Percentiles rank a stretch among this genome's conserved stretches.
Conservation (phyloP, 306 rosid species). For the Luffa aegyptiaca region DNA sequence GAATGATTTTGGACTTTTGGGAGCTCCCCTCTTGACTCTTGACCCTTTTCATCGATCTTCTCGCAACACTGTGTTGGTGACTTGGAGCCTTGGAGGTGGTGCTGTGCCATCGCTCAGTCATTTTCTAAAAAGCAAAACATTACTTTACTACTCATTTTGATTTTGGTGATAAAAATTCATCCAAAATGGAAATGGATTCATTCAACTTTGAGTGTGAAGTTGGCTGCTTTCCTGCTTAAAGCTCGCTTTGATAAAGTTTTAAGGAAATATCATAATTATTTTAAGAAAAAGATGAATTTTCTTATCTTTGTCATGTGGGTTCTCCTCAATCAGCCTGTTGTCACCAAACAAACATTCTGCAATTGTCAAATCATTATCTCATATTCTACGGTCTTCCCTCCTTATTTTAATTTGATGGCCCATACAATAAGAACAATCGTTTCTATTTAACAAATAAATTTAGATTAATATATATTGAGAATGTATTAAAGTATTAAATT, state of each 20-base stretch:
- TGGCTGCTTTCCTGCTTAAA: neutral
- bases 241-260: neutral
- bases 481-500: neutral
- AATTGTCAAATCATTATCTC: neutral
- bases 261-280: neutral
- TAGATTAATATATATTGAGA: neutral
- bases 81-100: neutral
- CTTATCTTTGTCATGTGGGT: neutral
- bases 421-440: neutral
- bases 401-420: neutral
- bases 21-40: neutral
- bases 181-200: neutral
- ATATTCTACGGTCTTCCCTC: neutral
- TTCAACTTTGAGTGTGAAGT: neutral
- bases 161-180: neutral
- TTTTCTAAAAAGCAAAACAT: neutral
- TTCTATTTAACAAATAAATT: neutral
- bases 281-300: neutral
- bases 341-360: conserved; percentile 8
- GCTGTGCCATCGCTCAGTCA: neutral
- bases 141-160: neutral
- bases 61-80: neutral
- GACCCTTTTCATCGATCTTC: neutral
- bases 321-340: neutral
- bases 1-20: neutral